A percentile compares a stretch with the other conserved stretches of the same genome.
phyloP scores from a whole-genome alignment of 805 yeast species.

The Candida xyloterini region DNA sequence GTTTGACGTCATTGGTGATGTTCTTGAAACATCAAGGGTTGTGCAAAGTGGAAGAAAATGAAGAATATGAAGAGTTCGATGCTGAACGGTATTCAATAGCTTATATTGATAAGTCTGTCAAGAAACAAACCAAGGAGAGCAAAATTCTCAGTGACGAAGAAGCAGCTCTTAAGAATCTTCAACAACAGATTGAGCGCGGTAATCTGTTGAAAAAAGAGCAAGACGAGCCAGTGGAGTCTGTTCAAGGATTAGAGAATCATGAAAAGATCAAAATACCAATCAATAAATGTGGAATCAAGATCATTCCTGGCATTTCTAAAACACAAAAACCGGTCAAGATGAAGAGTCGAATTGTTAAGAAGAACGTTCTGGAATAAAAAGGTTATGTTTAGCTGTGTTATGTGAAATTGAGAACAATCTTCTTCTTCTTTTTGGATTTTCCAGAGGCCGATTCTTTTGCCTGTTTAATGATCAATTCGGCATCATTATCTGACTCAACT shows the following conservation, averaged over 20 bases:
- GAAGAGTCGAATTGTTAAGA: conserved; percentile 15
- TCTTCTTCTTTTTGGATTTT: conserved; percentile 33
- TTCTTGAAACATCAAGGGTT: conserved; percentile 55
- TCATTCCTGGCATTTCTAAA: conserved; percentile 18
- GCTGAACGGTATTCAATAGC: conserved; percentile 38
- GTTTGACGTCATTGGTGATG: conserved; percentile 65
- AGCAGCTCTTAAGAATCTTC: conserved; percentile 39
- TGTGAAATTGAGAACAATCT: conserved; percentile 29
- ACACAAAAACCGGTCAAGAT: conserved; percentile 10
- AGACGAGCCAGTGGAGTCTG: neutral
- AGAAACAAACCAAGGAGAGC: conserved; percentile 38
- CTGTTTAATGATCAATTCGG: conserved; percentile 47
- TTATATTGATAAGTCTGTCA: conserved; percentile 54
- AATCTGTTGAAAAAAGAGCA: conserved; percentile 16
- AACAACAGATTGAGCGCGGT: conserved; percentile 53
- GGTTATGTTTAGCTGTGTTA: conserved; percentile 1
- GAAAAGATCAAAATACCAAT: conserved; percentile 25
- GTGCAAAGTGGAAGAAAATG: conserved; percentile 47
- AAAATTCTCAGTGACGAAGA: conserved; percentile 45
- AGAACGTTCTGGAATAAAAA: conserved; percentile 62
- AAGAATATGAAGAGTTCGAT: conserved; percentile 33
- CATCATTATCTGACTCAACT: conserved; percentile 45
- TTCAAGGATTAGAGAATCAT: conserved; percentile 10
- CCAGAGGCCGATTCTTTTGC: conserved; percentile 46
- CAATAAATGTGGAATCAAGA: conserved; percentile 30